Percentiles rank a stretch among this genome's conserved stretches.
These are phyloP conservation scores for Candida neerlandica DNA, from an alignment of 1,139 yeast genomes.

Conservation along the genomic window DNA sequence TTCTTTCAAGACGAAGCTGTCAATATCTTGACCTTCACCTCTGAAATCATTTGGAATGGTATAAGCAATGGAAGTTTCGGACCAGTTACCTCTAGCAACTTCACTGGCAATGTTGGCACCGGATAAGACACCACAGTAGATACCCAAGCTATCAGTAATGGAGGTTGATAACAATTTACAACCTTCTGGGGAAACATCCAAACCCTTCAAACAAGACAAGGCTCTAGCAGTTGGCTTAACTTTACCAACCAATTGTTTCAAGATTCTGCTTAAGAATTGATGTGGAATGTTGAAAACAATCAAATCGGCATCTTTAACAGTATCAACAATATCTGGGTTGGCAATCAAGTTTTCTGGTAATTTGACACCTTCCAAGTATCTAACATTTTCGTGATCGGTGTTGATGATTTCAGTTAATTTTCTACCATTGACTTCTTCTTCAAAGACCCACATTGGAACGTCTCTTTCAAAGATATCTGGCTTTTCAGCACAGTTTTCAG, in stretches of 20 bases:
- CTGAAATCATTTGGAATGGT: conserved; percentile 67
- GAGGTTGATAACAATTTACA: conserved; percentile 77
- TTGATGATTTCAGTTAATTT: conserved; percentile 87
- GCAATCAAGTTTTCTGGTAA: conserved; percentile 83
- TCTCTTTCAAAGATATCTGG: conserved; percentile 64
- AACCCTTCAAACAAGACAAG: conserved; percentile 90
- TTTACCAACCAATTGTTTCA: conserved; percentile 74
- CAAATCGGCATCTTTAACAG: conserved; percentile 78
- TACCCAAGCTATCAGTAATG: conserved; percentile 74
- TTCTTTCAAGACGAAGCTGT: conserved; percentile 64
- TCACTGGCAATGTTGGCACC: conserved; percentile 97
- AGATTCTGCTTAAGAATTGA: conserved; percentile 78
- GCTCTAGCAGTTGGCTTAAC: conserved; percentile 74
- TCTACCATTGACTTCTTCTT: conserved; percentile 71
- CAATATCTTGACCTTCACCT: conserved; percentile 76
- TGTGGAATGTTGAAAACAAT: conserved; percentile 91
- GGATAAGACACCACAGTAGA: conserved; percentile 90
- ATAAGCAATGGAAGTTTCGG: conserved; percentile 94
- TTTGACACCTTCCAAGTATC: conserved; percentile 77
- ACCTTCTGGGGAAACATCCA: conserved; percentile 78
- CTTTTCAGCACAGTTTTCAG: conserved; percentile 77
- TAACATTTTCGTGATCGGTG: conserved; percentile 83
- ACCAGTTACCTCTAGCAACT: conserved; percentile 90
- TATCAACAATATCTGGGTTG: conserved; percentile 73
- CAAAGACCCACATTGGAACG: conserved; percentile 95